phyloP scores from a whole-genome alignment of 306 rosid species.

The Sophora flavescens region DNA sequence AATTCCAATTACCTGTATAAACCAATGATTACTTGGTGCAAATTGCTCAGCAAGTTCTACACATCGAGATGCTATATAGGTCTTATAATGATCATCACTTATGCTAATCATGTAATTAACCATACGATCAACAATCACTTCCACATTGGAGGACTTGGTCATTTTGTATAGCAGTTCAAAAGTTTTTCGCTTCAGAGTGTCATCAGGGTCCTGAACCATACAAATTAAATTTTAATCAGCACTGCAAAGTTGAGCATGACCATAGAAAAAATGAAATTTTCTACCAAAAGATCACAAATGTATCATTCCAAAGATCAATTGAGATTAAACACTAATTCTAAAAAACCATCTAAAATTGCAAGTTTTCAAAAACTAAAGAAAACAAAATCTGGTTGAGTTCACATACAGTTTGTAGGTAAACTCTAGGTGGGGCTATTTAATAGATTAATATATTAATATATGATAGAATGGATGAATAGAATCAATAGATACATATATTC shows the following conservation, averaged over 20 bases:
- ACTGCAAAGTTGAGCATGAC: constrained; percentile 26
- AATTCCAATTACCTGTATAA: constrained; percentile 78
- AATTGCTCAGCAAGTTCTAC: constrained; percentile 98
- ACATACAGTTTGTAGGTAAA: neutral
- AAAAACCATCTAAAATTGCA: constrained; percentile 14
- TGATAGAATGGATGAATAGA: neutral
- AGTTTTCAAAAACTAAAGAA: constrained; percentile 24
- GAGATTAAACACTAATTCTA: constrained; percentile 11
- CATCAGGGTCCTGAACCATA: constrained; percentile 91
- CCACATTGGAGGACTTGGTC: constrained; percentile 98
- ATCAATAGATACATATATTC: too few species aligned
- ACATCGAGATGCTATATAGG: constrained; percentile 94
- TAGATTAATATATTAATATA: neutral
- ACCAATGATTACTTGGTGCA: constrained; percentile 98
- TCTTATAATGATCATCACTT: constrained; percentile 89
- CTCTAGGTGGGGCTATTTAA: neutral
- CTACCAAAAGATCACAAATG: neutral
- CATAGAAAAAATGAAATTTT: neutral
- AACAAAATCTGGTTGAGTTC: constrained; percentile 20
- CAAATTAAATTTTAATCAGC: constrained; percentile 39
- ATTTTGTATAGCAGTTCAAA: constrained; percentile 87
- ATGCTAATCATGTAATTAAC: constrained; percentile 89
- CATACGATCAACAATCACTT: constrained; percentile 98
- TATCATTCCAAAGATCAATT: constrained; percentile 17
- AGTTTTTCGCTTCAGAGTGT: constrained; percentile 93